Evolutionary conservation across 2,329 filamentous ascomycete species (phyloP).

Genomic region (Aspergillus tanneri): DNA sequence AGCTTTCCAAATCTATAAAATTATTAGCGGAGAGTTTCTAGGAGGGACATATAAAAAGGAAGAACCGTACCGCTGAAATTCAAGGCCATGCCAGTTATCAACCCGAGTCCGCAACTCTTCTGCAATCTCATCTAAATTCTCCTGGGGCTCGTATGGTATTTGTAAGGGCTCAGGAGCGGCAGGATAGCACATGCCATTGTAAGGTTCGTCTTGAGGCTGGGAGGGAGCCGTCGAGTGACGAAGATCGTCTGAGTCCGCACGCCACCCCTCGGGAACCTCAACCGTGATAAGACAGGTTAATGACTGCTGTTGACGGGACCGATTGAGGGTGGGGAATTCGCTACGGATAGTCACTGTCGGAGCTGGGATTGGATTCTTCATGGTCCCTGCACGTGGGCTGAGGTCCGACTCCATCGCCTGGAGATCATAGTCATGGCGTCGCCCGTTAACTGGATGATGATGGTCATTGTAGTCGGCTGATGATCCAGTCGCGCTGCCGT

Average conservation of each 20-base stretch:
- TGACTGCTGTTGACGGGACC: constrained; percentile 90
- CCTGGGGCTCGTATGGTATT: constrained; percentile 70
- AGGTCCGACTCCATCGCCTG: constrained; percentile 92
- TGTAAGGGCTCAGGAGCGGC: constrained; percentile 54
- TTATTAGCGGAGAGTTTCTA: constrained; percentile 3
- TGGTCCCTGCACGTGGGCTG: constrained; percentile 63
- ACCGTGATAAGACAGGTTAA: constrained; percentile 92
- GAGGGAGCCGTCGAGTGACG: constrained; percentile 53
- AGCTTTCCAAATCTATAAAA: constrained; percentile 82
- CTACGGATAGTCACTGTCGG: constrained; percentile 93
- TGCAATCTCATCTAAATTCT: constrained; percentile 78
- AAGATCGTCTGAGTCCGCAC: constrained; percentile 77
- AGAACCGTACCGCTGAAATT: constrained; percentile 69
- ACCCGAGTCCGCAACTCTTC: constrained; percentile 83
- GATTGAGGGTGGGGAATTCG: constrained; percentile 90
- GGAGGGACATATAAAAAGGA: neutral
- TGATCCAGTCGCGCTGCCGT: constrained; percentile 73
- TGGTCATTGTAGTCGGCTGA: constrained; percentile 78
- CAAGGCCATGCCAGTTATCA: constrained; percentile 96
- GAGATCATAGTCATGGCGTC: constrained; percentile 90
- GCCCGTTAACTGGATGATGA: constrained; percentile 62
- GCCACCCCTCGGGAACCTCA: constrained; percentile 90
- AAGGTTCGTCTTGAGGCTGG: constrained; percentile 52
- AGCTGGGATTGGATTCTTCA: constrained; percentile 83
- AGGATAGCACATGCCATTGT: constrained; percentile 51